Evolutionary conservation across 2,329 filamentous ascomycete genomes (phyloP).

Genomic region (Orbilia oligospora): DNA sequence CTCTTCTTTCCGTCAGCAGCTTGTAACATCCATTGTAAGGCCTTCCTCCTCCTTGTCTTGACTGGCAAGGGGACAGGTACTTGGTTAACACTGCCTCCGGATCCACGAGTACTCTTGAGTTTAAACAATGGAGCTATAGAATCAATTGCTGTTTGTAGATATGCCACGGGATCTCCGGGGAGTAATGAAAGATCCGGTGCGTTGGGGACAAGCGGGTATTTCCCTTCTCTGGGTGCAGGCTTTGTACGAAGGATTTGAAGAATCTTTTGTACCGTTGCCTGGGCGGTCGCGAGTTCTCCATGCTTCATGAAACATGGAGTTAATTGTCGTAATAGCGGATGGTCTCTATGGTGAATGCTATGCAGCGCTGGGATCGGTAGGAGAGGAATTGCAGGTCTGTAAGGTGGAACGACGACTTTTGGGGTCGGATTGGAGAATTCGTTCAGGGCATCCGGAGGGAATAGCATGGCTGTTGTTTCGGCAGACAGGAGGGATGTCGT

Average conservation of each 20-base stretch:
- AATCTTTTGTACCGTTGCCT: conserved; percentile 70
- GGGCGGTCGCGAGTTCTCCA: conserved; percentile 90
- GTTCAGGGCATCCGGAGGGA: conserved; percentile 63
- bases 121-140: conserved; percentile 90
- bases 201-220: conserved; percentile 80
- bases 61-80: conserved; percentile 82
- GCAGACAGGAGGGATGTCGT: conserved; percentile 49
- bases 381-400: conserved; percentile 81
- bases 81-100: conserved; percentile 86
- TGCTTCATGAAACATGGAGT: conserved; percentile 92
- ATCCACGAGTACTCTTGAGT: conserved; percentile 80
- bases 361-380: conserved; percentile 75
- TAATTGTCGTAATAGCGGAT: conserved; percentile 86
- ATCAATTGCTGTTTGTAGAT: conserved; percentile 91
- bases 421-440: conserved; percentile 64
- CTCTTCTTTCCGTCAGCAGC: conserved; percentile 83
- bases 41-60: conserved; percentile 81
- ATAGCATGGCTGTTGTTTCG: conserved; percentile 62
- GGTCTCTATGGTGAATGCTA: conserved; percentile 84
- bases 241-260: conserved; percentile 81
- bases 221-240: conserved; percentile 81
- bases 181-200: conserved; percentile 83
- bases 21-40: conserved; percentile 90
- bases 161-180: conserved; percentile 88
- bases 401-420: conserved; percentile 64